Evolutionary conservation across 345 rosid genomes (phyloP), one percentile per base, ranked within the genome.

Genomic region (Excoecaria cochinchinensis): DNA sequence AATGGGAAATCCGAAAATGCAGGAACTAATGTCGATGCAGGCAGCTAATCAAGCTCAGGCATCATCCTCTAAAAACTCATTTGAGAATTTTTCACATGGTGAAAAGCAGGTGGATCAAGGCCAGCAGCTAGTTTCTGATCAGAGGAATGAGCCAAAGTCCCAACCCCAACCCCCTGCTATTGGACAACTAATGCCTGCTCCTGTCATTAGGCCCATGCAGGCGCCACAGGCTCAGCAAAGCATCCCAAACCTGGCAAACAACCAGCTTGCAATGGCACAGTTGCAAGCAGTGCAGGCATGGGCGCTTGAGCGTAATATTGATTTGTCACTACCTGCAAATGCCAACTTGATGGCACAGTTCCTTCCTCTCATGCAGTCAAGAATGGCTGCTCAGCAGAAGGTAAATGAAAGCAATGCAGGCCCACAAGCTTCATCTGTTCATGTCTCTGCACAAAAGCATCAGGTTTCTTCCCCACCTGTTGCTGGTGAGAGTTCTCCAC

Each of bases 321-420:
- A 96, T 85, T 83, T 92, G 72, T 86, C 97, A n/a, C 93, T 82
- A 66, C 98, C 99, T 79, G 92, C 86, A 82, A 92, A 96, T 82
- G 92, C 94, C 79, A 93, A 80, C 82, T 84, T 93, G 89, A 79
- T 92, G 89, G 85, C 91, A 11, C 97, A 93, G 80, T 87, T 96
- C 48, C 80, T 96, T 72, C 93, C 90, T 31, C 78, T 87, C 39
- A 85, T 91, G 90, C 97, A 95, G 84, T 80, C 93, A 61, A 92
- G 91, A 82, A 93, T 96, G 86, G 90, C 86, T 84, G 86, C 88
- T 48, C 94, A 89, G 76, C 92, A 89, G 67, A 93, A 89, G 80
- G 79, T 90, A 76, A 90, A 82, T 76, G 98, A 89, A 83, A 84
- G 84, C 77, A 89, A 76, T 77, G 61, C 75, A 48, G 83, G 82